phyloP scores from a whole-genome alignment of 371 early-diverging fungal species.

The Mortierella sp. region DNA sequence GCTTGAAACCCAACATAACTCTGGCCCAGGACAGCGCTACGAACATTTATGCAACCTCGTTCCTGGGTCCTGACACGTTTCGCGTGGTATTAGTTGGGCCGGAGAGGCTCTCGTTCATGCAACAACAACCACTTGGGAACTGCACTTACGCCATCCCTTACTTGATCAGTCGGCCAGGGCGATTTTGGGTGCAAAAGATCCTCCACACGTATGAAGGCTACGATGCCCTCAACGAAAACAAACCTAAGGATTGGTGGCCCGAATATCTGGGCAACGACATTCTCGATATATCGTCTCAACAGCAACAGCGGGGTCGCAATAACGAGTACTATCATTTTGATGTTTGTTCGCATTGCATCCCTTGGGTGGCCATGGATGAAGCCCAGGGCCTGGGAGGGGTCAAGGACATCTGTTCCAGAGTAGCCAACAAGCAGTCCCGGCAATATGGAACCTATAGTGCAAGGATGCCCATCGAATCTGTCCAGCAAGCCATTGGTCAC shows the following conservation, averaged over 20 bases:
- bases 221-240: constrained; percentile 24
- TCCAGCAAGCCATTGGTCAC: constrained; percentile 17
- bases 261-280: constrained; percentile 21
- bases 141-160: constrained; percentile 43
- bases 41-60: constrained; percentile 17
- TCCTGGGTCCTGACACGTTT: constrained; percentile 38
- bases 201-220: constrained; percentile 27
- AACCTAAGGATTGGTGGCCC: constrained; percentile 5
- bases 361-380: constrained; percentile 19
- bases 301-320: not conserved
- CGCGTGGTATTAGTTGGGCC: constrained; percentile 35
- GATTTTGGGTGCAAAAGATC: constrained; percentile 39
- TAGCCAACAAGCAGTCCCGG: constrained; percentile 13
- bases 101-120: constrained; percentile 31
- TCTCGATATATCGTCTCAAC: not conserved
- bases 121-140: constrained; percentile 31
- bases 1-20: not conserved
- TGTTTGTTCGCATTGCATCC: constrained; percentile 30
- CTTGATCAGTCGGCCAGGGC: constrained; percentile 36
- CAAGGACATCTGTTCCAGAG: constrained; percentile 10
- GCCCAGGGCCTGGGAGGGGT: constrained; percentile 16
- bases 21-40: constrained; percentile 20
- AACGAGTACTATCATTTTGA: constrained; percentile 20
- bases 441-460: constrained; percentile 35
- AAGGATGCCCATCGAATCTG: constrained; percentile 9